Evolutionary conservation across 2,329 filamentous ascomycete genomes (phyloP).

Genomic region (Lecanicillium sp.): DNA sequence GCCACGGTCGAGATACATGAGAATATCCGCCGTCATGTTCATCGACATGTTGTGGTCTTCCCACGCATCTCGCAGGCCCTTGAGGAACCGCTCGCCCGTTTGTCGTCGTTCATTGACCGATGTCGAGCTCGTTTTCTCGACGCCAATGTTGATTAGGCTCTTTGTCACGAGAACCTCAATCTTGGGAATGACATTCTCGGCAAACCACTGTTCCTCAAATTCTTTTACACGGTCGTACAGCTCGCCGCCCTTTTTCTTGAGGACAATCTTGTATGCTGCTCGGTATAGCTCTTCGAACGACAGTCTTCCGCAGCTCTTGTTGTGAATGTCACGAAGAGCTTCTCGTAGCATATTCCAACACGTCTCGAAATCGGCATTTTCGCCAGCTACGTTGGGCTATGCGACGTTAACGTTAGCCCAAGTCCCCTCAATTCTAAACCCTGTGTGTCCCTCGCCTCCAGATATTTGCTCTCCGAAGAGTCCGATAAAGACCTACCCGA

Average conservation of each 20-base stretch:
- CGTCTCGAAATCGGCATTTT: conserved; percentile 71
- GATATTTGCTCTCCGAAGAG: no score
- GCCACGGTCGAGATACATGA: conserved; percentile 95
- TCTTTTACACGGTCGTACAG: conserved; percentile 74
- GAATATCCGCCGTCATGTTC: conserved; percentile 92
- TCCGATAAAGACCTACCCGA: conserved; percentile 26
- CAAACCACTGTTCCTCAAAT: conserved; percentile 78
- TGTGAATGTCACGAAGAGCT: conserved; percentile 82
- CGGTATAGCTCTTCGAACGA: conserved; percentile 96
- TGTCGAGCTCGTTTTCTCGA: conserved; percentile 46
- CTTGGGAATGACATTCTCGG: conserved; percentile 58
- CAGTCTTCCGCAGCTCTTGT: conserved; percentile 78
- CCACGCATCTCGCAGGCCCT: conserved; percentile 70
- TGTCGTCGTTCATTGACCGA: conserved; percentile 72
- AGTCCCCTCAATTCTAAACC: no score
- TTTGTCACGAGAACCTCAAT: conserved; percentile 65
- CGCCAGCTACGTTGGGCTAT: conserved; percentile 32
- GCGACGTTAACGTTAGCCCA: conserved; percentile 6
- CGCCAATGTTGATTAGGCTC: conserved; percentile 52
- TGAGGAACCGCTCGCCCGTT: conserved; percentile 76
- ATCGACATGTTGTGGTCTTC: conserved; percentile 85
- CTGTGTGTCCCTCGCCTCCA: no score
- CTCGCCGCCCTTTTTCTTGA: conserved; percentile 75
- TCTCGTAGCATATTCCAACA: conserved; percentile 71
- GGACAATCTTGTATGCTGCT: conserved; percentile 85